phyloP scores from a whole-genome alignment of 371 early-diverging fungal species.

The Batkoa obscura region DNA sequence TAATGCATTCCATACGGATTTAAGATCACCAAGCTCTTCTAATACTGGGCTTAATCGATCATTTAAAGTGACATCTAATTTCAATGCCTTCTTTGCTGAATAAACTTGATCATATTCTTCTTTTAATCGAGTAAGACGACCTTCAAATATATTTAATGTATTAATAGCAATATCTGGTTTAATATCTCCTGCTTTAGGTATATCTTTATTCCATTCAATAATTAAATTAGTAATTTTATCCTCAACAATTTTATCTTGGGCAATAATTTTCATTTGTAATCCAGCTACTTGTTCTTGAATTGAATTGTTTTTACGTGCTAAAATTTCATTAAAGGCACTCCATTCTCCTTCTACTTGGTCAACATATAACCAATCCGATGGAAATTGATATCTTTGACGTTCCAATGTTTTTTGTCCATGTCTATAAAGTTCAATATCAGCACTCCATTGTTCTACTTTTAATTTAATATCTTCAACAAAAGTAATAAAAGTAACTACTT shows the following conservation, averaged over 20 bases:
- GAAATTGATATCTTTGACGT: conserved; percentile 84
- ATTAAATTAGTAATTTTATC: conserved; percentile 68
- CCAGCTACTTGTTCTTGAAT: conserved; percentile 82
- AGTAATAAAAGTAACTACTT: conserved; percentile 88
- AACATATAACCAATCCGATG: conserved; percentile 83
- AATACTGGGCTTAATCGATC: conserved; percentile 66
- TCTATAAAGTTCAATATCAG: conserved; percentile 69
- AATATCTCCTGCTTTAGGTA: conserved; percentile 89
- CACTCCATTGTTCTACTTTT: conserved; percentile 63
- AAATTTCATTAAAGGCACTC: conserved; percentile 88
- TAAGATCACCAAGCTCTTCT: conserved; percentile 85
- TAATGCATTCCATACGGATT: conserved; percentile 82
- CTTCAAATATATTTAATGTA: conserved; percentile 70
- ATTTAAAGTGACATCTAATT: conserved; percentile 44
- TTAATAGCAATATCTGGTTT: conserved; percentile 70
- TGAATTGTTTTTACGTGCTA: conserved; percentile 71
- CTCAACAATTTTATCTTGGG: conserved; percentile 73
- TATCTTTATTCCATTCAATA: conserved; percentile 83
- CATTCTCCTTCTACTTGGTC: conserved; percentile 96
- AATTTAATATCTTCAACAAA: conserved; percentile 87
- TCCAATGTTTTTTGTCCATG: conserved; percentile 85
- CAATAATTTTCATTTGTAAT: conserved; percentile 74
- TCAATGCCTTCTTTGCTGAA: conserved; percentile 87
- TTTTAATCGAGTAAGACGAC: conserved; percentile 57
- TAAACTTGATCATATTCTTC: conserved; percentile 78